Base-by-base conservation (phyloP, 345 rosid species). In the Aethionema arabicum region DNA sequence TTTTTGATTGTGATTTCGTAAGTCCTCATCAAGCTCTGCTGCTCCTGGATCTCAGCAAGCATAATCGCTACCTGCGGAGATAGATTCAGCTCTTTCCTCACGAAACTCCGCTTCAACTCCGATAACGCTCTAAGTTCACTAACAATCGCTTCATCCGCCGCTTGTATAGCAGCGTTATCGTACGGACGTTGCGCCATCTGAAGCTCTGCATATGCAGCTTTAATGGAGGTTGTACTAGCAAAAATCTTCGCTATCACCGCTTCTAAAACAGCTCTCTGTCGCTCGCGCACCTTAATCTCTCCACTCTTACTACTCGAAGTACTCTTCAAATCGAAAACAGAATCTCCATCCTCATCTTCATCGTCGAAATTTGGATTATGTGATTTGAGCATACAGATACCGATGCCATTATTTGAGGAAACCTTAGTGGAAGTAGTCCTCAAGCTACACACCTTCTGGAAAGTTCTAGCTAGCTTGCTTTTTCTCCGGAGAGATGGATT, bases 1-100 rank as follows among this genome's bases (percentile, higher is more conserved):
- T 90, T 93, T 81, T 78, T 90, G 47, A 84, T 77, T 0, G 86
- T 83, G 67, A 93, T 85, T 74, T 80, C 97, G 57, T 80, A 93
- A 7, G 95, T 93, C 74, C 75, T 85, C 85, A 90, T 84, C 70
- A 93, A 66, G 59, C 95, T 79, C 83, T 93, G 99, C 56, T 93
- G 99, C 53, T 93, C 99, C 8, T 87, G 99, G 67, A 93, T 82
- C 83, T 93, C 97, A 1, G 99, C 95, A 0, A 93, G 74, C 91
- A 93, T 85, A 47, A 84, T 35, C 5, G 99, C 85, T 6, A 93
- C 95, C 10, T 90, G 97, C 0, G 97, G 96, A 0, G 96, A 90
- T 4, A 89, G 78, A 65, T 89, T 85, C 55, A 93, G 79, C 10
- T 87, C 87, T 4, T 82, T 85, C 70, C 79, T 84, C 4, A 83